phyloP scores from a whole-genome alignment of 1,139 yeast species.

The Hyphopichia buzzinii region DNA sequence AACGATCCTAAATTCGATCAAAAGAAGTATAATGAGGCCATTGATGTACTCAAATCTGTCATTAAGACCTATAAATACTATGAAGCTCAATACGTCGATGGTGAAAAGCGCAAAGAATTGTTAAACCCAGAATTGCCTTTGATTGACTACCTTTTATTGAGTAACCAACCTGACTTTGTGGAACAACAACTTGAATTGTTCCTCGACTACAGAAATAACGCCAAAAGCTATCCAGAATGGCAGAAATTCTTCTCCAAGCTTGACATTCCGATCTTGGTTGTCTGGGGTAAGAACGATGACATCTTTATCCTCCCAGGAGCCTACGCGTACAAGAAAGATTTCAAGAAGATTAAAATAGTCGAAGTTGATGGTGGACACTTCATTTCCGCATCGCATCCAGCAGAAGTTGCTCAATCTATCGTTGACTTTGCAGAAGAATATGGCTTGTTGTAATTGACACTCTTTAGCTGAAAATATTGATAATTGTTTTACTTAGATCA shows the following conservation, averaged over 20 bases:
- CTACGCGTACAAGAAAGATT: slow-evolving; percentile 32
- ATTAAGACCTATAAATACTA: slow-evolving; percentile 16
- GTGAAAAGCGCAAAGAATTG: slow-evolving; percentile 18
- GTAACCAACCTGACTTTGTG: not conserved
- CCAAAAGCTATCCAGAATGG: slow-evolving; percentile 32
- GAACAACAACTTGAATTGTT: slow-evolving; percentile 29
- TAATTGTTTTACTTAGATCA: too few species aligned
- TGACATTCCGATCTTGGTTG: slow-evolving; percentile 33
- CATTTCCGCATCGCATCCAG: slow-evolving; percentile 30
- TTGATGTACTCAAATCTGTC: slow-evolving; percentile 14
- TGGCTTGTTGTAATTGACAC: not conserved
- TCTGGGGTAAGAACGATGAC: slow-evolving; percentile 44
- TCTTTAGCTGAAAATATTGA: not conserved
- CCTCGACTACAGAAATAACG: slow-evolving; percentile 33
- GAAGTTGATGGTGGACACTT: slow-evolving; percentile 39
- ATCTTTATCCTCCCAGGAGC: slow-evolving; percentile 36
- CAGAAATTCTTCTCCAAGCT: slow-evolving; percentile 31
- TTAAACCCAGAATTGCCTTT: slow-evolving; percentile 32
- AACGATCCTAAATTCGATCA: slow-evolving; percentile 1
- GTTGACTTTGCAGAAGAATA: slow-evolving; percentile 11
- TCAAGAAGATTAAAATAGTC: slow-evolving; percentile 20
- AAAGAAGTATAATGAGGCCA: slow-evolving; percentile 6
- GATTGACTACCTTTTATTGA: slow-evolving; percentile 26
- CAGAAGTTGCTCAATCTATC: slow-evolving; percentile 24
- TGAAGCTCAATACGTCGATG: slow-evolving; percentile 26